Evolutionary conservation across 1,284 basidiomycete species (phyloP), one percentile per base, ranked within the genome.

Genomic region (Schizopora paradoxa): DNA sequence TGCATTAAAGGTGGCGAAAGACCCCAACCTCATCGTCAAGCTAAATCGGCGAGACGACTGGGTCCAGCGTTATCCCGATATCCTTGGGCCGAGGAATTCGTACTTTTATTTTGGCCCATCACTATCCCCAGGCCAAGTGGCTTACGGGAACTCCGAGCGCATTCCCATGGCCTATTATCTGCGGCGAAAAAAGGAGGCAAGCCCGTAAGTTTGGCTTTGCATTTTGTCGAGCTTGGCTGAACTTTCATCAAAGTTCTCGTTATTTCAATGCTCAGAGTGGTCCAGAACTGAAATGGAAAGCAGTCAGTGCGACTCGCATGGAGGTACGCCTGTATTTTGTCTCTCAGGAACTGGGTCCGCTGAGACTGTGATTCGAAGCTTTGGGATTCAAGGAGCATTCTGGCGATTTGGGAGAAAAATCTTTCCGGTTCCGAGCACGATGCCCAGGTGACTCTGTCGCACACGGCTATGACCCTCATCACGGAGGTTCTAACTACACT

Each of bases 51-150:
- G 86, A 56, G 61, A 69, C 0, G 66, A 64, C 21, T 87, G 85
- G 84, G 68, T 75, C 16, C 69, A 76, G 52, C 76, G 76, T 43
- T 76, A 84, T 55, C 72, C 76, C 16, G 68, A 66, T 40, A 77
- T 86, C 51, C 77, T 83, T 76, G 85, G 85, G 10, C 84, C 85
- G 11, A 72, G 70, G 48, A 80, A 74, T 36, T 76, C 84, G 5
- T 84, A 73, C 57, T 74, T 86, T 48, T 87, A 84, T 58, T 78
- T 87, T 50, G 85, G 84, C 0, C 82, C 84, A 5, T 66, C 66
- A 37, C 72, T 68, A 39, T 58, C 69, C 2, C 72, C 74, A 4
- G 84, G 85, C 5, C 77, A 77, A 55, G 61, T 86, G 31, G 72
- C 76, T 29, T 87, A 85, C 51, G 85, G 84, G 4, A 83, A 81